Percentiles rank a stretch among this genome's conserved stretches.
Evolutionary conservation across 2,329 filamentous ascomycete species (phyloP).

Genomic region (Decorospora gaudefroyi): DNA sequence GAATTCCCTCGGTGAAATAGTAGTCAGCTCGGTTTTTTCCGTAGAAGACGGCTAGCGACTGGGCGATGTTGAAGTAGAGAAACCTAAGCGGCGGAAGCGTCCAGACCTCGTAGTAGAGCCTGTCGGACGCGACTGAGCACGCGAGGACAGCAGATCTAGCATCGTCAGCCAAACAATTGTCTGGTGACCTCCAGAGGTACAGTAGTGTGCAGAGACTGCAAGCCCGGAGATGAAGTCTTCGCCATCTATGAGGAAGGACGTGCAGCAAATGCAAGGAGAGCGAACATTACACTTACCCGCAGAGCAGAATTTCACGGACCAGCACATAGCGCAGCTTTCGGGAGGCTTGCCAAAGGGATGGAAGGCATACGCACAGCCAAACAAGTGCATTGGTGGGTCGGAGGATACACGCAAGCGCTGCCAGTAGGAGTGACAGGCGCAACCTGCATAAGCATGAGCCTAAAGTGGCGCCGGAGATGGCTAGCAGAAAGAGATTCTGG

Average conservation of each 20-base stretch:
- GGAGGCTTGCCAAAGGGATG: constrained; percentile 56
- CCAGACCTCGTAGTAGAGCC: constrained; percentile 80
- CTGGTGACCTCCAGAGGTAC: constrained; percentile 17
- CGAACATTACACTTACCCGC: constrained; percentile 52
- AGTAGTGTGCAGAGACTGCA: constrained; percentile 12
- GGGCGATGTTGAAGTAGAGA: constrained; percentile 86
- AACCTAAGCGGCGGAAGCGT: constrained; percentile 87
- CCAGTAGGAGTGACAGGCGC: constrained; percentile 68
- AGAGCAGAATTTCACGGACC: constrained; percentile 66
- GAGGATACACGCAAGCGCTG: constrained; percentile 80
- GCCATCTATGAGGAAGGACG: constrained; percentile 8
- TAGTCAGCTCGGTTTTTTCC: constrained; percentile 90
- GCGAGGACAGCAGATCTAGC: constrained; percentile 62
- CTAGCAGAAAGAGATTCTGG: constrained; percentile 4
- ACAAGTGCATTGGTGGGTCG: constrained; percentile 88
- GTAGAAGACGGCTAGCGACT: constrained; percentile 90
- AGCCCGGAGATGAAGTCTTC: constrained; percentile 7
- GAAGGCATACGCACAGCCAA: constrained; percentile 70
- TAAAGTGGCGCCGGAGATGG: constrained; percentile 16
- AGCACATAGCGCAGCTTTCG: constrained; percentile 57
- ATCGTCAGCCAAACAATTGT: constrained; percentile 25
- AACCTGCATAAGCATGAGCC: constrained; percentile 41
- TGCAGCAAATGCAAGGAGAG: constrained; percentile 19
- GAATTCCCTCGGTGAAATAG: constrained; percentile 87
- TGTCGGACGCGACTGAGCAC: constrained; percentile 70